Evolutionary conservation across 345 rosid genomes (phyloP), one percentile per base, ranked within the genome.

Genomic region (Heritiera littoralis): DNA sequence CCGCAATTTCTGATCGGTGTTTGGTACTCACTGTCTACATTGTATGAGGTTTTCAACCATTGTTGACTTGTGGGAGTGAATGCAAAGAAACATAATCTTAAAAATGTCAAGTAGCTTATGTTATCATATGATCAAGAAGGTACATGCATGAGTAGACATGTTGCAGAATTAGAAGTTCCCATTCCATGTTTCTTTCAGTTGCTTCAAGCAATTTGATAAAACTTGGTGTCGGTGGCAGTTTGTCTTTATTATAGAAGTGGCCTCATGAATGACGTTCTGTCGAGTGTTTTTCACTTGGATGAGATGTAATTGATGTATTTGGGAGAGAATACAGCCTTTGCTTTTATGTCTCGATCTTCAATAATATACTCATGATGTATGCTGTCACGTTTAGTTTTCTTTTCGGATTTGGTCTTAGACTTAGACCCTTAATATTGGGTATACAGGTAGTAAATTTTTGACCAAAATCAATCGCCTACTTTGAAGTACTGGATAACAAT

Each of bases 361-460:
- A 17, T 63, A 13, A 14, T 30, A 71, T 8, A 6, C 45, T 43
- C 45, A 40, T 40, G 43, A 40, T 40, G 6, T 40, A 40, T 40
- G 43, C 43, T 2, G 43, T 41, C 43, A 41, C 43, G 6, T 41
- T 3, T 41, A 41, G 6, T 41, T 4, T 41, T 41, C 7, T 43
- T 6, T 43, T 43, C 45, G 45, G 30, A 30, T 61, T 32, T n/a
- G 43, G 72, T 49, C 43, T 41, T 35, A 35, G 38, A 35, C 79
- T 78, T 82, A 78, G 79, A 72, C 56, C 63, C 75, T 67, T 23
- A 59, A 20, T 38, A 20, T 49, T 67, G 58, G 56, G 72, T 35
- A 54, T 52, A 74, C 84, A 67, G 77, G 79, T 41, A 18, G 59
- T 49, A 59, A 35, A 30, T 7, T 11, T 71, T 70, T 61, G 9